Conservation (phyloP, 148 eudicot species). For the Chenopodium album region DNA sequence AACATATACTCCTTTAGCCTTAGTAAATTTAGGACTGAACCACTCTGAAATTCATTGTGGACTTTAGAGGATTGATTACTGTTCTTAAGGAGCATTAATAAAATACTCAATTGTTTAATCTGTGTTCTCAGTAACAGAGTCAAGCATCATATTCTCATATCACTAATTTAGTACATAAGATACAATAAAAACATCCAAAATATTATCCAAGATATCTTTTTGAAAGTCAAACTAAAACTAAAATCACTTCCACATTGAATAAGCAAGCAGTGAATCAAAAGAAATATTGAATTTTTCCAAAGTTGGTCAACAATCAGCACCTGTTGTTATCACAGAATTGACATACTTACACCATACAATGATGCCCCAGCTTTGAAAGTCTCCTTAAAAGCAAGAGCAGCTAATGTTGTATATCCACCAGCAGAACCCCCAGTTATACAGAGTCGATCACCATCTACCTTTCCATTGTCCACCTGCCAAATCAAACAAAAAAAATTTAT, state of each 20-base stretch:
- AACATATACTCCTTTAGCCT: background rate
- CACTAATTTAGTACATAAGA: background rate
- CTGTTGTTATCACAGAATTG: background rate
- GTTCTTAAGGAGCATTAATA: background rate
- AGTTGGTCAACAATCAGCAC: background rate
- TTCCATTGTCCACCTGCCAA: conserved; percentile 64
- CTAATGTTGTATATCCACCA: conserved; percentile 93
- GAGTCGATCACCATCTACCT: conserved; percentile 67
- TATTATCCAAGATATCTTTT: background rate
- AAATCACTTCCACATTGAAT: background rate
- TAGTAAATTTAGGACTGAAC: background rate
- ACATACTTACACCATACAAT: conserved; percentile 81
- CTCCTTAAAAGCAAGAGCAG: conserved; percentile 89
- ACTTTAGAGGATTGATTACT: no score
- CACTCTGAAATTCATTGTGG: background rate
- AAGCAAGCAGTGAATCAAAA: background rate
- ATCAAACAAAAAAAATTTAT: conserved; percentile 7
- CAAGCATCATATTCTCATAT: background rate
- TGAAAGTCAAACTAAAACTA: background rate
- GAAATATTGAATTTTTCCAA: background rate
- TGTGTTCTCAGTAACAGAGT: background rate
- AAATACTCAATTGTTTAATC: background rate
- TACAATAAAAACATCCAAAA: background rate
- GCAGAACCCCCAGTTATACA: conserved; percentile 95
- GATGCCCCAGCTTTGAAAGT: conserved; percentile 91